Evolutionary conservation across 495 filamentous ascomycete genomes (phyloP).

Genomic region (Delitschia confertaspora): DNA sequence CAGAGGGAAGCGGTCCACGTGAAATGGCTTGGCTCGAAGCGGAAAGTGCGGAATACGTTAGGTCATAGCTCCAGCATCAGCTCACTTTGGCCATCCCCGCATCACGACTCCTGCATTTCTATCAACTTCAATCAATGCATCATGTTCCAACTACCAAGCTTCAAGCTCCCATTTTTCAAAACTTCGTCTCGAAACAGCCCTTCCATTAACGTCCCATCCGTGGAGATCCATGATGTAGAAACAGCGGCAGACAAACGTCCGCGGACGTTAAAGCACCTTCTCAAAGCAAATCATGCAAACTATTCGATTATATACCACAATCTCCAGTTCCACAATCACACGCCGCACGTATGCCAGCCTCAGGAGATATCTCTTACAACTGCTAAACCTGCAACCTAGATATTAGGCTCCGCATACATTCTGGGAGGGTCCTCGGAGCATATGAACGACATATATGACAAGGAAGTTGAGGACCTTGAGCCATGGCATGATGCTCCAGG

Average conservation of each 20-base stretch:
- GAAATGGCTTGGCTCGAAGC: no score
- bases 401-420: constrained; percentile 73
- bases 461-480: constrained; percentile 58
- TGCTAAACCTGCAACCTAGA: constrained; percentile 35
- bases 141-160: constrained; percentile 21
- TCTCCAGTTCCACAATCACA: constrained; percentile 77
- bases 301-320: constrained; percentile 73
- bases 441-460: constrained; percentile 70
- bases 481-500: constrained; percentile 78
- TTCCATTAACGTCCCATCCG: constrained; percentile 56
- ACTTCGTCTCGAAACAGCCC: constrained; percentile 14
- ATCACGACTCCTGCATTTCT: not conserved
- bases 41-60: no score
- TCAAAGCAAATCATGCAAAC: constrained; percentile 86
- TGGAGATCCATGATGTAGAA: constrained; percentile 70
- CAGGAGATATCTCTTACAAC: constrained; percentile 1
- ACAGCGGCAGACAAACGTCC: constrained; percentile 66
- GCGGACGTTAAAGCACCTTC: constrained; percentile 76
- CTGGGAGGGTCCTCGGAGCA: constrained; percentile 65
- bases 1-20: no score
- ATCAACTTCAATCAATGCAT: no score
- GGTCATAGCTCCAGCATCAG: no score
- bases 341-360: constrained; percentile 56
- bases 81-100: not conserved
- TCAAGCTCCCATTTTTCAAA: constrained; percentile 16